Evolutionary conservation across 441 rosid species (phyloP).

Genomic region (Dalechampia spathulata): DNA sequence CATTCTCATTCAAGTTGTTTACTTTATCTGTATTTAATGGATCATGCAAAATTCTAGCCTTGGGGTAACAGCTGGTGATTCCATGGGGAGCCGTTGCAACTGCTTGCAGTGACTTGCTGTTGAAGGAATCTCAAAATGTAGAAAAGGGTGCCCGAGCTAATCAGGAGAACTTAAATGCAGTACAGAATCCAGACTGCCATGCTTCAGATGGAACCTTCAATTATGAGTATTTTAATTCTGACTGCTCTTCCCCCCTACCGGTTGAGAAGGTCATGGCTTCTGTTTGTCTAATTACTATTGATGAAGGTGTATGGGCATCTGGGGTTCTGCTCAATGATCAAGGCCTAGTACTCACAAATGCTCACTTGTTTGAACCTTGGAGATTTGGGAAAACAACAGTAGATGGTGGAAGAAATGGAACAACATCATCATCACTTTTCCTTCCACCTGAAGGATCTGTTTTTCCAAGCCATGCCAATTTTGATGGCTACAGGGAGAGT

Average conservation of each 20-base stretch:
- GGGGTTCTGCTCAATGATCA: constrained; percentile 75
- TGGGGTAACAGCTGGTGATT: constrained; percentile 97
- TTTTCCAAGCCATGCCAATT: constrained; percentile 20
- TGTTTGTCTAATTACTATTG: constrained; percentile 68
- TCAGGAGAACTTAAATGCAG: constrained; percentile 38
- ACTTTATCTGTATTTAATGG: constrained; percentile 37
- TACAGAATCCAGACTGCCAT: constrained; percentile 28
- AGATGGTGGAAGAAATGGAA: constrained; percentile 28
- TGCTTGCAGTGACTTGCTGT: constrained; percentile 79
- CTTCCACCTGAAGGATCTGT: constrained; percentile 28
- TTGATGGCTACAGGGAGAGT: constrained; percentile 22
- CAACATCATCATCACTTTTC: constrained; percentile 11
- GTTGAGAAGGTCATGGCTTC: constrained; percentile 65
- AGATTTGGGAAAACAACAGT: constrained; percentile 71
- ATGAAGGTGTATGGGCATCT: constrained; percentile 89
- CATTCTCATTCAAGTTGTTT: constrained; percentile 15
- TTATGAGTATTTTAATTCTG: constrained; percentile 14
- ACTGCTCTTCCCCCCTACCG: constrained; percentile 22
- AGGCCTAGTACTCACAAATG: constrained; percentile 87
- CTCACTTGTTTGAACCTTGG: constrained; percentile 97
- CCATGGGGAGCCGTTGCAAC: constrained; percentile 97
- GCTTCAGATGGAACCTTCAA: constrained; percentile 20
- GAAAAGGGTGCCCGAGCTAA: constrained; percentile 35
- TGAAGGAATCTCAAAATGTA: constrained; percentile 49
- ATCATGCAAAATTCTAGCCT: constrained; percentile 73